These are phyloP conservation scores for Limonomyces culmigenus DNA, from an alignment of 1,284 basidiomycete species.

Conservation along the genomic window DNA sequence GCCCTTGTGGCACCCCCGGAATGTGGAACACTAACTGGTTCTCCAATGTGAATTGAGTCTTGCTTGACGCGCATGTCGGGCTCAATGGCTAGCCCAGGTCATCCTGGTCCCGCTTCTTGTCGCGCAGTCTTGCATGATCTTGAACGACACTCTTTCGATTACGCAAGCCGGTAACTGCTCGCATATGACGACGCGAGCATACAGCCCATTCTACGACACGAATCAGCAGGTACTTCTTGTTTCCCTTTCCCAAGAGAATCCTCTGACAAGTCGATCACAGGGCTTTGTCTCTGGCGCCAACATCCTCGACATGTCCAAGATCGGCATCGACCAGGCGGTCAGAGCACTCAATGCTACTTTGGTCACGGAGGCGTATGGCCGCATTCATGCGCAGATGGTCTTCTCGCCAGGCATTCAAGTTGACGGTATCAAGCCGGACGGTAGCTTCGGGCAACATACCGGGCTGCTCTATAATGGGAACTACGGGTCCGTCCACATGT, in stretches of 20 bases:
- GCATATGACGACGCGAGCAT: constrained; percentile 33
- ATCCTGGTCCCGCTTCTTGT: constrained; percentile 41
- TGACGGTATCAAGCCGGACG: constrained; percentile 48
- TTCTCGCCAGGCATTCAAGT: constrained; percentile 19
- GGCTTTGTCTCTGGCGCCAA: constrained; percentile 42
- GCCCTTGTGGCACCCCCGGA: constrained; percentile 39
- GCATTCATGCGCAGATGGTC: constrained; percentile 30
- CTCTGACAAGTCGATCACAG: neutral
- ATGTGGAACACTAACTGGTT: constrained; percentile 60
- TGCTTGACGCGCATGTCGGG: neutral
- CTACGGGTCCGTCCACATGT: constrained; percentile 49
- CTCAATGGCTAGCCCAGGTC: constrained; percentile 18
- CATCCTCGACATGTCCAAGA: constrained; percentile 35
- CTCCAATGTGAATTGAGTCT: constrained; percentile 27
- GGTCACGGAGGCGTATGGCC: constrained; percentile 28
- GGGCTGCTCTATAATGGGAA: constrained; percentile 49
- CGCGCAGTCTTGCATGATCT: constrained; percentile 37
- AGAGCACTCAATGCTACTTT: constrained; percentile 23
- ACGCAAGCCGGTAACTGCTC: constrained; percentile 28
- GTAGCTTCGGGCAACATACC: constrained; percentile 43
- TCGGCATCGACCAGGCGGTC: constrained; percentile 34
- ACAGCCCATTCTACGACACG: constrained; percentile 24
- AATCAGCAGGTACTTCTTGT: too few relatives aligned
- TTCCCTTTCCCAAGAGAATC: too few relatives aligned
- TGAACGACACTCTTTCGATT: constrained; percentile 25